These are phyloP conservation scores for Lolium rigidum DNA, from an alignment of 176 grass and related monocot species.

Conservation along the genomic window DNA sequence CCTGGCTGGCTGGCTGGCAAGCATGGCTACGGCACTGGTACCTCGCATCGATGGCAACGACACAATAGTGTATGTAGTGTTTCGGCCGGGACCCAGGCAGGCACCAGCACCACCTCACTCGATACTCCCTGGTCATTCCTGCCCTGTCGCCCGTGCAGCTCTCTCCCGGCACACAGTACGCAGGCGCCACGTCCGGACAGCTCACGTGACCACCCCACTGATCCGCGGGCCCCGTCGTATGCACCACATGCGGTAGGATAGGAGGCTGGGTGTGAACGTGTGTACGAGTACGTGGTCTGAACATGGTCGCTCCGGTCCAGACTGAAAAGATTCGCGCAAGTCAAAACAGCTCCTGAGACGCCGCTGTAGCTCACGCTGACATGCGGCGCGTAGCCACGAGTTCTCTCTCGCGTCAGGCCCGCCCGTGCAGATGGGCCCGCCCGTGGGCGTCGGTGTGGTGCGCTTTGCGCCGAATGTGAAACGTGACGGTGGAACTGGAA, in stretches of 20 bases:
- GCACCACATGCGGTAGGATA: background rate
- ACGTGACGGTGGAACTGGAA: too few relatives aligned
- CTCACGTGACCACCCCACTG: background rate
- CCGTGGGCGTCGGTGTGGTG: background rate
- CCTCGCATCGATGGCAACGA: too few relatives aligned
- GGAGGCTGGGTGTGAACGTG: background rate
- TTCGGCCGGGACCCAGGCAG: too few relatives aligned
- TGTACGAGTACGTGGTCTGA: background rate
- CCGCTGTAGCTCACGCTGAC: background rate
- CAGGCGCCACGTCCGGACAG: background rate
- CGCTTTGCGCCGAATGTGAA: background rate
- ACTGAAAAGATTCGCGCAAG: conserved; percentile 42
- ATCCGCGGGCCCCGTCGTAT: background rate
- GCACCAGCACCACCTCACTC: too few relatives aligned
- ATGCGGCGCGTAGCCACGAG: conserved; percentile 15
- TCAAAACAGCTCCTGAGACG: conserved; percentile 40
- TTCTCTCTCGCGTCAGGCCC: too few relatives aligned
- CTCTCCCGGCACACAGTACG: background rate
- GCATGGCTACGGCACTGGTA: too few relatives aligned
- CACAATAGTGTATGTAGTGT: too few relatives aligned
- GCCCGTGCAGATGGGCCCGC: too few relatives aligned
- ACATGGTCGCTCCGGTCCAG: too few relatives aligned
- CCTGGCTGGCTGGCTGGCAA: too few relatives aligned
- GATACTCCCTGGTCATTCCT: too few relatives aligned
- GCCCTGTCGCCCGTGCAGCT: background rate